A percentile compares a stretch with the other conserved stretches of the same genome.
Conservation (phyloP, 352 stramenopile genomes). For the Salisapilia sapeloensis region DNA sequence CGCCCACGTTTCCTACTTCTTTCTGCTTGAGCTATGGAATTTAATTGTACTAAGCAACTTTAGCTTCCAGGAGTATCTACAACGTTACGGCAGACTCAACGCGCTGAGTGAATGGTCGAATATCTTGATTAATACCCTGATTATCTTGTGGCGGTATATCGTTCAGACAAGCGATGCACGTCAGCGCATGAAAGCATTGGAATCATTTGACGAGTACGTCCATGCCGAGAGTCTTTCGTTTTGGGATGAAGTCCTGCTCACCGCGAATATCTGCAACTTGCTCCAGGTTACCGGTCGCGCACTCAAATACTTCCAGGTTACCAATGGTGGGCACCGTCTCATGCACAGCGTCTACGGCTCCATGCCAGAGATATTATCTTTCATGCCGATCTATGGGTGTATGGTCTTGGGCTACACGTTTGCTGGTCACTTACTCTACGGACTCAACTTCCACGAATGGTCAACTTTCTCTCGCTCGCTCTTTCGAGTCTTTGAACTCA, state of each 20-base stretch:
- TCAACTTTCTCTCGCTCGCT: conserved; percentile 33
- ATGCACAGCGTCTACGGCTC: conserved; percentile 54
- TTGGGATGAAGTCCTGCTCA: conserved; percentile 44
- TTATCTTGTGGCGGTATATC: conserved; percentile 39
- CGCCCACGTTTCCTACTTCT: conserved; percentile 34
- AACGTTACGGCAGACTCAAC: conserved; percentile 41
- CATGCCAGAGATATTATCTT: conserved; percentile 56
- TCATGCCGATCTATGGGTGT: conserved; percentile 44
- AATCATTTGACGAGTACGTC: conserved; percentile 42
- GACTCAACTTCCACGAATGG: conserved; percentile 41
- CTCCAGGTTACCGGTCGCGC: conserved; percentile 35
- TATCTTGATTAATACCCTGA: conserved; percentile 29
- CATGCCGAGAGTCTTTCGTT: conserved; percentile 19
- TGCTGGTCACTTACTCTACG: conserved; percentile 48
- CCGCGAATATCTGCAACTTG: conserved; percentile 50
- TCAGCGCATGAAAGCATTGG: conserved; percentile 18
- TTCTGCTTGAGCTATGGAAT: conserved; percentile 43
- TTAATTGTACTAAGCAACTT: conserved; percentile 38
- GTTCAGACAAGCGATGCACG: conserved; percentile 20
- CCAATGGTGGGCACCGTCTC: conserved; percentile 30
- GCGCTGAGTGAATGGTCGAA: conserved; percentile 54
- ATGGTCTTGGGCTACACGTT: conserved; percentile 59
- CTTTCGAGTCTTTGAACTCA: conserved; percentile 59
- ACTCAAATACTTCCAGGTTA: conserved; percentile 63
- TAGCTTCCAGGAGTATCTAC: conserved; percentile 31